Percentiles rank a stretch among this genome's conserved stretches.
Conservation (phyloP, 1,284 basidiomycete genomes). For the Cutaneotrichosporon cavernicola region DNA sequence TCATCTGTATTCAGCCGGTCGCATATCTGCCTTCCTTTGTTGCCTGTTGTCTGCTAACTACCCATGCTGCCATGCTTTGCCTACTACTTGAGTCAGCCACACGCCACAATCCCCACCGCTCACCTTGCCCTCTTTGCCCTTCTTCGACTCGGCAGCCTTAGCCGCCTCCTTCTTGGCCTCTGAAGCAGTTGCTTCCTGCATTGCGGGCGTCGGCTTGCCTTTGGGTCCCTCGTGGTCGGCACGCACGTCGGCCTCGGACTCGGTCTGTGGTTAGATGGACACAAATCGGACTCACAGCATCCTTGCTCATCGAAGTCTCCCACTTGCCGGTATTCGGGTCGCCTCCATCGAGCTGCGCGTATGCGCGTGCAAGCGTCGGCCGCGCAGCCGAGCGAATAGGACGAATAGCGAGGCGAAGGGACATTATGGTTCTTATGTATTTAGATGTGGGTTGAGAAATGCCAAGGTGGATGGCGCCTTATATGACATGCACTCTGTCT, state of each 20-base stretch:
- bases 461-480: no score
- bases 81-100: background rate
- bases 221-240: conserved; percentile 11
- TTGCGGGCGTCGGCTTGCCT: conserved; percentile 5
- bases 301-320: conserved; percentile 6
- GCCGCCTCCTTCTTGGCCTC: conserved; percentile 6
- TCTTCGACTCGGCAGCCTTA: conserved; percentile 3
- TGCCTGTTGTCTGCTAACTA: conserved; percentile 1
- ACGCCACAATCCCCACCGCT: background rate
- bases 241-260: conserved; percentile 21
- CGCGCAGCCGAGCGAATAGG: background rate
- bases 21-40: background rate
- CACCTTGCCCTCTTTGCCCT: background rate
- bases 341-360: background rate
- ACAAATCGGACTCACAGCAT: conserved; percentile 4
- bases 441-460: no score
- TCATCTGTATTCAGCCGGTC: background rate
- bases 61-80: background rate
- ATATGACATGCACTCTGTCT: no score
- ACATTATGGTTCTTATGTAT: background rate
- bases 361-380: background rate
- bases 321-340: background rate
- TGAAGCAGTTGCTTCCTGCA: conserved; percentile 17
- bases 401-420: conserved; percentile 1
- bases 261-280: conserved; percentile 14